A percentile compares a stretch with the other conserved stretches of the same genome.
phyloP scores from a whole-genome alignment of 768 basidiomycete species.

The Pilatotrama ljubarskyi region DNA sequence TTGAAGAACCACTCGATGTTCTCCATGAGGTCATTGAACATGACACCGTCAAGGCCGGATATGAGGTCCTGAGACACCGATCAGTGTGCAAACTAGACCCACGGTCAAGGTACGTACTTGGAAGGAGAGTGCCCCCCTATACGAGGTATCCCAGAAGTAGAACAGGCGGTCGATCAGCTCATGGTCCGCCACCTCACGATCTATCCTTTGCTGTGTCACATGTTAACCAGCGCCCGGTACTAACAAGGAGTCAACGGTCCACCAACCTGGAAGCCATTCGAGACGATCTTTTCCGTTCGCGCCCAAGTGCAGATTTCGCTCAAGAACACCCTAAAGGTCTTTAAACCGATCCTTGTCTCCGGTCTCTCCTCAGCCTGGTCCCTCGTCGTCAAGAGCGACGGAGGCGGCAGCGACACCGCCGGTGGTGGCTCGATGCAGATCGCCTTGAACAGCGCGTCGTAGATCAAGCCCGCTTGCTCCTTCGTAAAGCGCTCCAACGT shows the following conservation, averaged over 20 bases:
- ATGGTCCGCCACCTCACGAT: constrained; percentile 91
- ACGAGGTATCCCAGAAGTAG: constrained; percentile 89
- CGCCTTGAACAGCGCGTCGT: constrained; percentile 87
- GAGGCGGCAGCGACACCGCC: constrained; percentile 44
- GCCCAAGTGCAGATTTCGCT: constrained; percentile 97
- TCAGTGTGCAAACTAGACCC: neutral
- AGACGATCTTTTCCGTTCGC: constrained; percentile 86
- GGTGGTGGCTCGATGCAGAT: constrained; percentile 75
- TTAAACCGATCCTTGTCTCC: constrained; percentile 85
- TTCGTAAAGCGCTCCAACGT: constrained; percentile 79
- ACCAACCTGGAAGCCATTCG: constrained; percentile 84
- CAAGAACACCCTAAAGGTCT: constrained; percentile 86
- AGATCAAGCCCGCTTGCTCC: constrained; percentile 86
- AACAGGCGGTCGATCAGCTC: constrained; percentile 93
- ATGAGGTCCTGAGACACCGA: constrained; percentile 70
- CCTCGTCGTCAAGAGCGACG: constrained; percentile 54
- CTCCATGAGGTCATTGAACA: constrained; percentile 97
- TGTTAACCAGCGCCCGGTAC: neutral
- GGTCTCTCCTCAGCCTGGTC: constrained; percentile 69
- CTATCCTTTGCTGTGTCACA: constrained; percentile 69
- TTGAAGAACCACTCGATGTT: constrained; percentile 99
- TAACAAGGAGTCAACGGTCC: constrained; percentile 8
- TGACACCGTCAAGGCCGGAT: constrained; percentile 83
- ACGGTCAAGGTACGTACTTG: constrained; percentile 54
- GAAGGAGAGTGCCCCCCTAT: constrained; percentile 82